Conservation (phyloP, 2,329 filamentous ascomycete genomes). For the Ophiocordyceps australis region DNA sequence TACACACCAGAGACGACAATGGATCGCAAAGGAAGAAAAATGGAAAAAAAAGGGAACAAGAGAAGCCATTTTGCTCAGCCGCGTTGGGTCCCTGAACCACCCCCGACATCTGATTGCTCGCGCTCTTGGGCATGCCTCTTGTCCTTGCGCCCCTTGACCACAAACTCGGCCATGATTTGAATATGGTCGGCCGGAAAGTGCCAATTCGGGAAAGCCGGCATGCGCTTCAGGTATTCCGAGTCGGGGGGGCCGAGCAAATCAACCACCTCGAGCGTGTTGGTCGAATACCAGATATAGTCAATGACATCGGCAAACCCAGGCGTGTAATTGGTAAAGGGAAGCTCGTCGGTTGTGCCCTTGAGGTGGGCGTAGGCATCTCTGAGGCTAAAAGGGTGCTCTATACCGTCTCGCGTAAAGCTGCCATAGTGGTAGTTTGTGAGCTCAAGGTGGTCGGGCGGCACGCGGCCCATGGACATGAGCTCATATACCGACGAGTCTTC, state of each 20-base stretch:
- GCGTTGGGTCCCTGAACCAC: slow-evolving; percentile 10
- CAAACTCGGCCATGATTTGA: slow-evolving; percentile 75
- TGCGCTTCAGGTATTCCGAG: slow-evolving; percentile 63
- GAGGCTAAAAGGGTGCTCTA: slow-evolving; percentile 85
- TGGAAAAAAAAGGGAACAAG: no score
- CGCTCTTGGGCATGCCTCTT: slow-evolving; percentile 49
- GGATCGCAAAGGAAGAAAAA: no score
- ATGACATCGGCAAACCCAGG: slow-evolving; percentile 84
- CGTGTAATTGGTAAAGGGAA: slow-evolving; percentile 93
- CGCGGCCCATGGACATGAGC: slow-evolving; percentile 61
- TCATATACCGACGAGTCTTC: slow-evolving; percentile 82
- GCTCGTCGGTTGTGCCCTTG: slow-evolving; percentile 63
- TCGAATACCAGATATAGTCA: slow-evolving; percentile 97
- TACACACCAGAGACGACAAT: no score
- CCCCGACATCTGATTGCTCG: slow-evolving; percentile 40
- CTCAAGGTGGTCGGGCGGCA: slow-evolving; percentile 65
- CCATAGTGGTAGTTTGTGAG: slow-evolving; percentile 72
- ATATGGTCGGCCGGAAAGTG: slow-evolving; percentile 91
- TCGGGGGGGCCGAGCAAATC: slow-evolving; percentile 77
- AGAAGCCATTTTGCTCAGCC: slow-evolving; percentile 10
- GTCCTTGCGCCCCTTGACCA: slow-evolving; percentile 75
- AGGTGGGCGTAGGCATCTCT: slow-evolving; percentile 79
- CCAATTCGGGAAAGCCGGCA: slow-evolving; percentile 84
- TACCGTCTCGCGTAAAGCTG: slow-evolving; percentile 80
- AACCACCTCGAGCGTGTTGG: slow-evolving; percentile 70